A percentile compares a stretch with the other conserved stretches of the same genome.
Conservation (phyloP, 495 filamentous ascomycete species). For the Glarea lozoyensis region DNA sequence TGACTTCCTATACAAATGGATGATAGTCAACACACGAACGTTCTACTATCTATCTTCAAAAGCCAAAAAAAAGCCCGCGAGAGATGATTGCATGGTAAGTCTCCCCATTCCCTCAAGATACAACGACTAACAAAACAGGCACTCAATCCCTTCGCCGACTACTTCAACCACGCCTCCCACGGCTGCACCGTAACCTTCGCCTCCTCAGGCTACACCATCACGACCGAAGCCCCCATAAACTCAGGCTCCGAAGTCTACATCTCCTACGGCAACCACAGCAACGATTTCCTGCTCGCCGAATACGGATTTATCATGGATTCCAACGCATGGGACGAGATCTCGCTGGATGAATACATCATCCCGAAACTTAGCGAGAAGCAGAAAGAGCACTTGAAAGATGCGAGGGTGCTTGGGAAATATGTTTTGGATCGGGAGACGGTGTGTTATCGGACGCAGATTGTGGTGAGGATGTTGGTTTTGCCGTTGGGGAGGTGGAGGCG, state of each 20-base stretch:
- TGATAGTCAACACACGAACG: constrained; percentile 56
- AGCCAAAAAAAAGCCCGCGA: constrained; percentile 2
- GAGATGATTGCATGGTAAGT: constrained; percentile 47
- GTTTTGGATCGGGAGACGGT: too few relatives aligned
- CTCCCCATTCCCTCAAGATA: too few relatives aligned
- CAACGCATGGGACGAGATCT: constrained; percentile 42
- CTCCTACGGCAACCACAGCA: constrained; percentile 54
- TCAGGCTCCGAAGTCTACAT: constrained; percentile 53
- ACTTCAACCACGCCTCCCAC: constrained; percentile 54
- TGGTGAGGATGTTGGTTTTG: too few relatives aligned
- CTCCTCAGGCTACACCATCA: background rate
- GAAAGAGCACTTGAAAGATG: constrained; percentile 33
- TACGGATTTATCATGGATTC: constrained; percentile 52
- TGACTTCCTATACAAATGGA: constrained; percentile 54
- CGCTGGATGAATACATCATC: constrained; percentile 48
- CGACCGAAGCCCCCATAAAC: constrained; percentile 13
- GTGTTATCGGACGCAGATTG: too few relatives aligned
- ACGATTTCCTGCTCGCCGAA: constrained; percentile 57
- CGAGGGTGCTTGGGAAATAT: constrained; percentile 33
- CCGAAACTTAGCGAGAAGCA: constrained; percentile 27
- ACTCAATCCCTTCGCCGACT: constrained; percentile 58
- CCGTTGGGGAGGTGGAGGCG: too few relatives aligned
- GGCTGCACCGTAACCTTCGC: constrained; percentile 7
- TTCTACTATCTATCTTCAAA: constrained; percentile 38
- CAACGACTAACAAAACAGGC: too few relatives aligned